phyloP scores from a whole-genome alignment of 225 moss, liverwort and hornwort species.

The Asterella californica region DNA sequence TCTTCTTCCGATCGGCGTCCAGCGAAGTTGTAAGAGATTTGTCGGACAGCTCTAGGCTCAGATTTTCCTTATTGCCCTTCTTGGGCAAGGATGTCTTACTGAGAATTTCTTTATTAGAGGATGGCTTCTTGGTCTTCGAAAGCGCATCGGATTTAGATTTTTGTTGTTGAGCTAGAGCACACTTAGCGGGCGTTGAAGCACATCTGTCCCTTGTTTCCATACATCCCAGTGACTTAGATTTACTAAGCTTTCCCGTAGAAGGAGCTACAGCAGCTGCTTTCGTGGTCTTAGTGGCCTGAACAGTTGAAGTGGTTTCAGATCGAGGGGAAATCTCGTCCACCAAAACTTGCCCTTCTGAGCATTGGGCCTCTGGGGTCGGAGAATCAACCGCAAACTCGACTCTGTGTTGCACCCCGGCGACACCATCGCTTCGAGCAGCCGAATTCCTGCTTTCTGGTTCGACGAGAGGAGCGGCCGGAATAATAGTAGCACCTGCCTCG shows the following conservation, averaged over 20 bases:
- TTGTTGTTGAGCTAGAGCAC: slow-evolving; percentile 26
- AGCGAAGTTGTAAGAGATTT: slow-evolving; percentile 19
- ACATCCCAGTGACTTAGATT: slow-evolving; percentile 23
- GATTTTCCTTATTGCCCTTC: slow-evolving; percentile 42
- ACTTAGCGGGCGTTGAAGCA: slow-evolving; percentile 18
- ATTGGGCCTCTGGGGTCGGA: not conserved
- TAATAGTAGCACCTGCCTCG: not conserved
- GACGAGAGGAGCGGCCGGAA: not conserved
- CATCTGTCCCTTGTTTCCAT: slow-evolving; percentile 6
- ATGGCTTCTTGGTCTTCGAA: slow-evolving; percentile 39
- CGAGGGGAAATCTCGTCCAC: slow-evolving; percentile 17
- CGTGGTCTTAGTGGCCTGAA: not conserved
- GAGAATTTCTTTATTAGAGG: slow-evolving; percentile 16
- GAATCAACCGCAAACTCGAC: not conserved
- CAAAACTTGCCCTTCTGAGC: slow-evolving; percentile 19
- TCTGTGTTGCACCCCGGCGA: not conserved
- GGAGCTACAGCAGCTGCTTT: not conserved
- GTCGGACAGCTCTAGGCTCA: slow-evolving; percentile 24
- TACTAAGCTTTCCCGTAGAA: slow-evolving; percentile 1
- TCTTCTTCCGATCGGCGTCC: slow-evolving; percentile 26
- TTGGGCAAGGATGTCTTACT: slow-evolving; percentile 20
- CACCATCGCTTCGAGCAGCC: slow-evolving; percentile 4
- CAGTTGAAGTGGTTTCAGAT: slow-evolving; percentile 14
- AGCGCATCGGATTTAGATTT: slow-evolving; percentile 23
- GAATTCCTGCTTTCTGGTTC: not conserved